Evolutionary conservation across 2,329 filamentous ascomycete genomes (phyloP).

Genomic region (Aspergillaceae sp.): DNA sequence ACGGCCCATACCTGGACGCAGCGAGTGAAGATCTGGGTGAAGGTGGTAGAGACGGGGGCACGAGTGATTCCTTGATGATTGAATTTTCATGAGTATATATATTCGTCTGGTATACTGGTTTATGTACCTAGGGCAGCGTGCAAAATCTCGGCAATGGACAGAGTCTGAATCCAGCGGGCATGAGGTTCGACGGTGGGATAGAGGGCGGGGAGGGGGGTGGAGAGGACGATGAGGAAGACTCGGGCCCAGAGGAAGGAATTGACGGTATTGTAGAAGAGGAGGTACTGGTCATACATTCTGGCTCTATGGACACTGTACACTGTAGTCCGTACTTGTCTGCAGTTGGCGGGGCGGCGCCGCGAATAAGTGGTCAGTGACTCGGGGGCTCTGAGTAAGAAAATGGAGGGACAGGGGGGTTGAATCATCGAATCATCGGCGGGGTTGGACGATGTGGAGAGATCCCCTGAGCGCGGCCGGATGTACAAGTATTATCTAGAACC

Average conservation of each 20-base stretch:
- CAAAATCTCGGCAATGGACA: slow-evolving; percentile 18
- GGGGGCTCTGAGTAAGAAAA: too few species aligned
- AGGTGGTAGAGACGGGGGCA: slow-evolving; percentile 21
- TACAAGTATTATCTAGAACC: neutral
- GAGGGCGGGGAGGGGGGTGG: slow-evolving; percentile 3
- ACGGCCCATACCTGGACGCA: slow-evolving; percentile 26
- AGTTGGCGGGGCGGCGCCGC: neutral
- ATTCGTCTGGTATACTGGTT: neutral
- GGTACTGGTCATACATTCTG: slow-evolving; percentile 8
- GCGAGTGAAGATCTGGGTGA: slow-evolving; percentile 22
- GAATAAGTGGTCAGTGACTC: too few species aligned
- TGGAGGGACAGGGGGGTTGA: too few species aligned
- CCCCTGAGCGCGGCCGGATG: too few species aligned
- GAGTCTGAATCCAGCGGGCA: slow-evolving; percentile 18
- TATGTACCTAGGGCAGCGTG: slow-evolving; percentile 17
- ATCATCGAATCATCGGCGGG: too few species aligned
- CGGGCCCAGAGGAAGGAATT: slow-evolving; percentile 17
- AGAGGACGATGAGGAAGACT: slow-evolving; percentile 13
- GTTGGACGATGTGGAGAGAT: too few species aligned
- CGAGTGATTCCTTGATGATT: slow-evolving; percentile 16
- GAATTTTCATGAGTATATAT: slow-evolving; percentile 1
- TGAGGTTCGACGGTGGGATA: slow-evolving; percentile 18
- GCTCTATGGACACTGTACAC: neutral
- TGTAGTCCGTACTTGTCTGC: neutral
- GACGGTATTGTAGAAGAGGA: slow-evolving; percentile 18